These are phyloP conservation scores for Metroxylon sagu DNA, from an alignment of 176 grass and related monocot species.

Conservation along the genomic window DNA sequence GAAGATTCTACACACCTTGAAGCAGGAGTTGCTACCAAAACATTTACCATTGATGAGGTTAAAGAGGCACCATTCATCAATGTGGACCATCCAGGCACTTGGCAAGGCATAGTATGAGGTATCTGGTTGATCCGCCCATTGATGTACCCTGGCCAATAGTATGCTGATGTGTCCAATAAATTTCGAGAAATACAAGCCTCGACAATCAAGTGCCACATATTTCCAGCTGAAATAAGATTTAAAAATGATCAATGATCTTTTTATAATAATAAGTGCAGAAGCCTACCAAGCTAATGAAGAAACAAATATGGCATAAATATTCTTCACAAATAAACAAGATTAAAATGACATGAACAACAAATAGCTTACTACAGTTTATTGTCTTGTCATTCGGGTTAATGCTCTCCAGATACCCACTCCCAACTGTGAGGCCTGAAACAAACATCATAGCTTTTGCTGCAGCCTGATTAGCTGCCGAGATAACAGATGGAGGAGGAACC, in stretches of 20 bases:
- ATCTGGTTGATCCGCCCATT: conserved; percentile 41
- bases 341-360: too few species aligned
- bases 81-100: conserved; percentile 79
- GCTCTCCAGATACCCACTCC: conserved; percentile 51
- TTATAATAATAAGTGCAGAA: too few species aligned
- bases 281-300: too few species aligned
- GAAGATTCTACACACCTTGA: conserved; percentile 66
- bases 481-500: conserved; percentile 66
- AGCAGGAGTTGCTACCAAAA: conserved; percentile 63
- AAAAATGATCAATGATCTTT: too few species aligned
- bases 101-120: conserved; percentile 49
- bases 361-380: conserved; percentile 54
- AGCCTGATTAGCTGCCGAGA: conserved; percentile 76
- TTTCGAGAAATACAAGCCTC: conserved; percentile 92
- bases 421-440: conserved; percentile 61
- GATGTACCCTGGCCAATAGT: conserved; percentile 85
- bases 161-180: conserved; percentile 83
- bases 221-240: conserved; percentile 64
- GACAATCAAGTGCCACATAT: conserved; percentile 90
- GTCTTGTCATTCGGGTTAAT: conserved; percentile 34
- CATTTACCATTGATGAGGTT: conserved; percentile 56
- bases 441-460: conserved; percentile 69
- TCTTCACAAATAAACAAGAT: too few species aligned
- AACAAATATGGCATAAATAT: too few species aligned
- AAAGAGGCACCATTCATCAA: conserved; percentile 76